Percentiles rank a stretch among this genome's conserved stretches.
Conservation (phyloP, 2,329 filamentous ascomycete species). For the Samsoniella hepiali region DNA sequence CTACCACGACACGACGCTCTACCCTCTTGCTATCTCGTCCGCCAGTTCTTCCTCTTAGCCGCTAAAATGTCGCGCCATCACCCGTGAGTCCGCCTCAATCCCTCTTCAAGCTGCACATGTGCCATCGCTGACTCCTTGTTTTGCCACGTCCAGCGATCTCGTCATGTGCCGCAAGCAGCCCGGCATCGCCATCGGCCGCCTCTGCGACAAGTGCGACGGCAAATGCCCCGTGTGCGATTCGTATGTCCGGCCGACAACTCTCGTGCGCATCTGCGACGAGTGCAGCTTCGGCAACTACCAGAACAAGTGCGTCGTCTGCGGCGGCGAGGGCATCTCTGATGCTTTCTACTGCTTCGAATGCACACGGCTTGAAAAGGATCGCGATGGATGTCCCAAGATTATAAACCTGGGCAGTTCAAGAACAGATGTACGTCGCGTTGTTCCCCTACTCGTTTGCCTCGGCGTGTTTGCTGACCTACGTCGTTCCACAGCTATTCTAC, state of each 20-base stretch:
- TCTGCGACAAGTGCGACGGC: constrained; percentile 99
- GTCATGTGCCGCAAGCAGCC: constrained; percentile 99
- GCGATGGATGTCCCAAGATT: constrained; percentile 98
- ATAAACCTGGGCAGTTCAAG: constrained; percentile 95
- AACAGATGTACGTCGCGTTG: constrained; percentile 68
- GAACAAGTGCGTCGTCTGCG: constrained; percentile 99
- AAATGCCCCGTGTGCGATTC: constrained; percentile 99
- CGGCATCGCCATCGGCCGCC: constrained; percentile 94
- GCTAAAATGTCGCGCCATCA: constrained; percentile 84
- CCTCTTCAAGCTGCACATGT: neutral
- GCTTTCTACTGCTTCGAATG: constrained; percentile 99
- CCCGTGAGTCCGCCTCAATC: constrained; percentile 57
- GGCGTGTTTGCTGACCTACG: constrained; percentile 9
- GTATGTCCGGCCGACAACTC: constrained; percentile 95
- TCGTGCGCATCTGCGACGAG: constrained; percentile 98
- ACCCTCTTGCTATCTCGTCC: neutral
- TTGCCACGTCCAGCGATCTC: constrained; percentile 63
- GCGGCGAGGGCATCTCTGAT: constrained; percentile 95
- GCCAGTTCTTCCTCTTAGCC: neutral
- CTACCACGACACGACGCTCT: neutral
- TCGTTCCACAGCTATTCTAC: constrained; percentile 51
- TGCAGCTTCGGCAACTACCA: constrained; percentile 99
- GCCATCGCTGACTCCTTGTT: constrained; percentile 1
- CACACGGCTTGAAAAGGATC: constrained; percentile 91
- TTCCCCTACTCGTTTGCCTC: neutral